A percentile compares a stretch with the other conserved stretches of the same genome.
Evolutionary conservation across 371 early-diverging fungal species (phyloP).

Genomic region (Rhizopus stolonifer): DNA sequence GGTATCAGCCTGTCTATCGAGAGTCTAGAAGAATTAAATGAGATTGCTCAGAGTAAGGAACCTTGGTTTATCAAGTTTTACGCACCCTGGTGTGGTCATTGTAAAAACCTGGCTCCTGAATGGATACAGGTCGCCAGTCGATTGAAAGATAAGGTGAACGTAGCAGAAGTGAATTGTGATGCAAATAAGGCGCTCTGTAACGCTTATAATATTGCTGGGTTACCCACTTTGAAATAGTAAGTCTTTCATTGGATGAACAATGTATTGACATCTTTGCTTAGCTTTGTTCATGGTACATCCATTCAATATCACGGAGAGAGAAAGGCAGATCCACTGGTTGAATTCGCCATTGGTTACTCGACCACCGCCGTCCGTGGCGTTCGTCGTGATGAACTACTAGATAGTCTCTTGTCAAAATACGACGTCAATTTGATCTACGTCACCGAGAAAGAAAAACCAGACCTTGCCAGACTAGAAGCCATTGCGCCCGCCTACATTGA

Average conservation of each 20-base stretch:
- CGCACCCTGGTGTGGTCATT: constrained; percentile 91
- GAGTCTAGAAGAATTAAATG: neutral
- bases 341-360: constrained; percentile 40
- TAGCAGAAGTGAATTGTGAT: constrained; percentile 85
- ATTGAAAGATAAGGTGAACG: constrained; percentile 61
- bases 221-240: constrained; percentile 77
- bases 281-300: constrained; percentile 43
- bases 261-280: neutral
- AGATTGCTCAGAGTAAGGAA: constrained; percentile 17
- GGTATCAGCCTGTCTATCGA: constrained; percentile 10
- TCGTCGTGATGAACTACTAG: constrained; percentile 3
- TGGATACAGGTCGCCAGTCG: constrained; percentile 68
- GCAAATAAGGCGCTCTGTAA: constrained; percentile 53
- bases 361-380: constrained; percentile 19
- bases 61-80: constrained; percentile 79
- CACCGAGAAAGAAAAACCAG: neutral
- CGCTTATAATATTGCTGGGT: constrained; percentile 66
- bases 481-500: constrained; percentile 25
- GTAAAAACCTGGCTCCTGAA: constrained; percentile 74
- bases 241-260: neutral
- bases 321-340: constrained; percentile 39
- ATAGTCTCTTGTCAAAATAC: constrained; percentile 2
- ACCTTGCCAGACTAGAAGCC: constrained; percentile 4
- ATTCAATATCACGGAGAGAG: constrained; percentile 54
- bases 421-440: constrained; percentile 29